Conservation (phyloP, 768 basidiomycete genomes). For the Lentinula sp. region DNA sequence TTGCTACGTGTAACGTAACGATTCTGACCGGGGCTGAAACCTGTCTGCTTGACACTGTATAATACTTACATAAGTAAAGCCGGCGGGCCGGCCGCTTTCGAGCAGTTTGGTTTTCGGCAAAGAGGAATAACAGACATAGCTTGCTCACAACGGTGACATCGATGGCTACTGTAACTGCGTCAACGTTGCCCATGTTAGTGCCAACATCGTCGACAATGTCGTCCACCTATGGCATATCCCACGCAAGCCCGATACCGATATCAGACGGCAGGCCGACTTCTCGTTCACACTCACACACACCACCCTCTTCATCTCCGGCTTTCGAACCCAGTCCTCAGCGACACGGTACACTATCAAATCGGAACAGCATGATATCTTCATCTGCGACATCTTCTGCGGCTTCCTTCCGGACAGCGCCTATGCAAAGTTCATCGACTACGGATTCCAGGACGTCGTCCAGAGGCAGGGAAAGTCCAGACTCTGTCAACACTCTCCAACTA, state of each 20-base stretch:
- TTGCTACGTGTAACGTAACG: too few relatives aligned
- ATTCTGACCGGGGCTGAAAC: too few relatives aligned
- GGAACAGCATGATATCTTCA: conserved; percentile 20
- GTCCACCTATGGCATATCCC: background rate
- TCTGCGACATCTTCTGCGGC: conserved; percentile 25
- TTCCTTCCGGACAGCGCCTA: conserved; percentile 28
- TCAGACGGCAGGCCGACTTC: background rate
- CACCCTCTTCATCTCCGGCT: conserved; percentile 19
- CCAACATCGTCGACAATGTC: background rate
- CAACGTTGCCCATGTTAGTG: background rate
- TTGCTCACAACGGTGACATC: background rate
- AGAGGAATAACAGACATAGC: background rate
- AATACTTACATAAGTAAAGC: too few relatives aligned
- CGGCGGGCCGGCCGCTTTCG: background rate
- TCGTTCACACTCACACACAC: background rate
- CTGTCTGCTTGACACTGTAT: too few relatives aligned
- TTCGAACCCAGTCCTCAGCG: conserved; percentile 10
- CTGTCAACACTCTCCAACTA: conserved; percentile 22
- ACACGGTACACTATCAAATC: conserved; percentile 16
- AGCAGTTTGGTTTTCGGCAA: too few relatives aligned
- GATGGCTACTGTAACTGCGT: conserved; percentile 2
- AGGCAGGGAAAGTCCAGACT: conserved; percentile 26
- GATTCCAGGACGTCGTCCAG: conserved; percentile 16
- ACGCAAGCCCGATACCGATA: background rate
- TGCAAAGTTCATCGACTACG: conserved; percentile 14